Percentiles rank a stretch among this genome's conserved stretches.
Evolutionary conservation across 1,284 basidiomycete species (phyloP).

Genomic region (Pterulicium gracile): DNA sequence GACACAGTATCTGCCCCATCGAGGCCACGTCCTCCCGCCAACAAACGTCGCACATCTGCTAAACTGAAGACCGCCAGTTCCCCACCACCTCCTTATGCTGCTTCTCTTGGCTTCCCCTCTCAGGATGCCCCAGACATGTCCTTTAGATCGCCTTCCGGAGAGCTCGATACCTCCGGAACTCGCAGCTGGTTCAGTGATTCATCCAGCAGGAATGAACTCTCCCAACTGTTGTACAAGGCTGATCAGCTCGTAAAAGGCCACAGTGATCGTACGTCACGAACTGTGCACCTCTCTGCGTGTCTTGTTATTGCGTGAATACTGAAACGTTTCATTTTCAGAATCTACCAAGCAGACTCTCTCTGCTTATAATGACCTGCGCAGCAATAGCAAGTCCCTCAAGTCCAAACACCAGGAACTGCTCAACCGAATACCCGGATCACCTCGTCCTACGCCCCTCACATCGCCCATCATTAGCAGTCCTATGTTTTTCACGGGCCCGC

Average conservation of each 20-base stretch:
- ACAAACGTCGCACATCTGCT: conserved; percentile 31
- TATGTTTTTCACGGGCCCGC: conserved; percentile 12
- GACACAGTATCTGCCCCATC: neutral
- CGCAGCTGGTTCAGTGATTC: conserved; percentile 40
- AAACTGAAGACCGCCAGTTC: conserved; percentile 21
- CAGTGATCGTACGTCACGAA: conserved; percentile 48
- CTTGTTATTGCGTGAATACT: conserved; percentile 4
- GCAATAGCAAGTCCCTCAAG: conserved; percentile 58
- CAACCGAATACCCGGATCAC: conserved; percentile 41
- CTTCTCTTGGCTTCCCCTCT: conserved; percentile 17
- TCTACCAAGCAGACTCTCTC: conserved; percentile 57
- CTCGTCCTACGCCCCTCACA: conserved; percentile 22
- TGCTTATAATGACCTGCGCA: conserved; percentile 56
- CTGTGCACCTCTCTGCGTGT: conserved; percentile 7
- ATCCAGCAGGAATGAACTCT: conserved; percentile 60
- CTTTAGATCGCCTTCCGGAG: conserved; percentile 11
- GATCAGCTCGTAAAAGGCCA: conserved; percentile 65
- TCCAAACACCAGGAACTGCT: conserved; percentile 58
- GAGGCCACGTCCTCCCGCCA: conserved; percentile 46
- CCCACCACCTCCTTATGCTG: conserved; percentile 47
- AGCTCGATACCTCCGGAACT: conserved; percentile 10
- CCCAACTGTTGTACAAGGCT: conserved; percentile 53
- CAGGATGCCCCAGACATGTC: conserved; percentile 8
- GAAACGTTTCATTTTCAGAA: conserved; percentile 30
- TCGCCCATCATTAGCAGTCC: conserved; percentile 17